These are phyloP conservation scores for Aspergillus vadensis DNA, from an alignment of 2,329 filamentous ascomycete species.

Conservation along the genomic window DNA sequence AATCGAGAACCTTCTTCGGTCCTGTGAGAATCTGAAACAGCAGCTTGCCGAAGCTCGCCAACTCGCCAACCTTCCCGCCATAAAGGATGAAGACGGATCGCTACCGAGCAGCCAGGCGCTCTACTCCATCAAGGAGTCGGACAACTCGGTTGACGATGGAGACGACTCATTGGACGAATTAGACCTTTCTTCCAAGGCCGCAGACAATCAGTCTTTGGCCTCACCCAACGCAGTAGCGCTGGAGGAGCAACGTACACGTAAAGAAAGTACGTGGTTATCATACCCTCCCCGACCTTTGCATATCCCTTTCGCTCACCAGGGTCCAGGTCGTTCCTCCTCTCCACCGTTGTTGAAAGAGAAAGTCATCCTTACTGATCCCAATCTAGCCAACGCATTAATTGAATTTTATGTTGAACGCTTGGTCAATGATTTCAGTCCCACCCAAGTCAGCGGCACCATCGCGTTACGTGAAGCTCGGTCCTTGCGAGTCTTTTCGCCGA, in stretches of 20 bases:
- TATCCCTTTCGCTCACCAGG: conserved; percentile 2
- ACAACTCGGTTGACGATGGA: conserved; percentile 7
- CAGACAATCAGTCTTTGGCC: not conserved
- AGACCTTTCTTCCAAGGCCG: not conserved
- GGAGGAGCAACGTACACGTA: not conserved
- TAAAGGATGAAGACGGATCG: conserved; percentile 19
- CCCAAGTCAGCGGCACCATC: conserved; percentile 23
- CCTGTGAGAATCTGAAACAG: conserved; percentile 24
- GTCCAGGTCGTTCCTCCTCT: conserved; percentile 4
- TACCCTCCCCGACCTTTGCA: not conserved
- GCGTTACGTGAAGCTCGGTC: conserved; percentile 27
- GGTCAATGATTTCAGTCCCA: conserved; percentile 28
- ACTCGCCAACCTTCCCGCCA: conserved; percentile 18
- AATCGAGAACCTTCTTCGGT: conserved; percentile 29
- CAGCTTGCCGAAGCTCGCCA: conserved; percentile 23
- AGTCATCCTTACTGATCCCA: conserved; percentile 17
- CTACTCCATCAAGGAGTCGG: not conserved
- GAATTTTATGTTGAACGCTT: conserved; percentile 29
- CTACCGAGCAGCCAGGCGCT: not conserved
- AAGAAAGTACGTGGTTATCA: conserved; percentile 5
- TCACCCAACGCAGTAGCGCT: not conserved
- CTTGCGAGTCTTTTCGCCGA: conserved; percentile 28
- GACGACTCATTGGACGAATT: not conserved
- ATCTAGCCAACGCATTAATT: conserved; percentile 21
- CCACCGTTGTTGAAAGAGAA: conserved; percentile 15